Evolutionary conservation across 2,329 filamentous ascomycete genomes (phyloP), one percentile per base, ranked within the genome.

Genomic region (Rutstroemia sp.): DNA sequence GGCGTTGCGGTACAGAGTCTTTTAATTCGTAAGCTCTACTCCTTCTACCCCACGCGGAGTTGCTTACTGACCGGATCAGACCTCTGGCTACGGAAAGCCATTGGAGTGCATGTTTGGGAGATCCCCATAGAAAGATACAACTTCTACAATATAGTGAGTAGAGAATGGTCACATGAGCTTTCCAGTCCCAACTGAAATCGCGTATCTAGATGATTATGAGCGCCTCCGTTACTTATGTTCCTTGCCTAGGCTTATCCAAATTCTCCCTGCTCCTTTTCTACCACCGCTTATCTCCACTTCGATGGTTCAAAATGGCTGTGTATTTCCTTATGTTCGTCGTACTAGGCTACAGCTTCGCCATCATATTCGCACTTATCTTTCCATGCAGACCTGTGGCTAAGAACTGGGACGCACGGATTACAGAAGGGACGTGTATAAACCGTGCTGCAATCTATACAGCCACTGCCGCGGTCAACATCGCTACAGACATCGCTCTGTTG

Each of bases 241-340:
- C 42, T 6, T 53, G 51, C 25, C 51, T 53, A 45, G 51, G 51
- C 9, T 14, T 53, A 17, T 53, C 51, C 14, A 53, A 53, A 25
- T 47, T 53, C 16, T 53, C 51, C 6, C 37, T 54, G 23, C 25
- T 54, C 4, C 30, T 54, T 23, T 54, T 54, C 25, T 54, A 54
- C 45, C 27, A 39, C 6, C 52, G 52, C 4, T 8, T 54, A 41
- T 39, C 44, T 3, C 52, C 52, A 8, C 19, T 54, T 6, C 17
- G 23, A 34, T 54, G 44, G 52, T 54, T 41, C 21, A 45, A 23
- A 14, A 27, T 17, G 5, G 45, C 52, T 0, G 45, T 42, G 7
- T 50, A 54, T 34, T 42, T 54, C 23, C 44, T 48, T 3, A 50
- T 54, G 44, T 42, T 54, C 19, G 12, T 49, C 14, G 25, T 54